Base-by-base conservation (phyloP, 179 eudicot species). In the Dionaea muscipula region DNA sequence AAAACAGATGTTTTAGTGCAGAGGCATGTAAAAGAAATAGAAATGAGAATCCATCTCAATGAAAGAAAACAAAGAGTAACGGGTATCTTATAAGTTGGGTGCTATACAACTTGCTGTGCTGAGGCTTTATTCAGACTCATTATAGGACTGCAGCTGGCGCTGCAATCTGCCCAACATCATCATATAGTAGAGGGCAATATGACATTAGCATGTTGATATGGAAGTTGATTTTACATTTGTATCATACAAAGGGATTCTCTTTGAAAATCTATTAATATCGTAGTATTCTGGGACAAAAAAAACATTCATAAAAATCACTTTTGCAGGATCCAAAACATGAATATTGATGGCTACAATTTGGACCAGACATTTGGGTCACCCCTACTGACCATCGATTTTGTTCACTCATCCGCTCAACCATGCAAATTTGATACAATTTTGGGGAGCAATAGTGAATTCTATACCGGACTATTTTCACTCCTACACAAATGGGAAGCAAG, bases 401-500 rank as follows among this genome's bases (percentile, higher is more conserved):
- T 82, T 82, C 71, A 72, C 82, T 0, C 82, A 77, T 52, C 56
- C 79, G 51, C 63, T 73, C 3, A 68, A 67, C 21, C 75, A 72
- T 22, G 85, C 89, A 45, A 77, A 70, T 56, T 79, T 82, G 89
- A 65, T 82, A 2, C 85, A 82, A 63, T 79, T 79, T 60, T 85
- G 89, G 24, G 89, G 89, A 1, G 89, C 79, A 64, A 61, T 75
- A 18, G 85, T 79, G 7, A 72, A 82, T 50, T 62, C 73, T 2
- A 69, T 75, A 26, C 19, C 68, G 27, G 63, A 71, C 0, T 80
- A 79, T 5, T 66, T 60, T 19, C 89, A 82, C 83, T 0, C 33
- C 79, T 0, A 79, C 85, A 23, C 78, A 82, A 61, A 82, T 82
- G 89, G 89, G 89, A 17, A 82, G 89, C 38, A 85, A 85, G 5